Conservation (phyloP, 148 eudicot species). For the Amaranthus hypochondriacus region DNA sequence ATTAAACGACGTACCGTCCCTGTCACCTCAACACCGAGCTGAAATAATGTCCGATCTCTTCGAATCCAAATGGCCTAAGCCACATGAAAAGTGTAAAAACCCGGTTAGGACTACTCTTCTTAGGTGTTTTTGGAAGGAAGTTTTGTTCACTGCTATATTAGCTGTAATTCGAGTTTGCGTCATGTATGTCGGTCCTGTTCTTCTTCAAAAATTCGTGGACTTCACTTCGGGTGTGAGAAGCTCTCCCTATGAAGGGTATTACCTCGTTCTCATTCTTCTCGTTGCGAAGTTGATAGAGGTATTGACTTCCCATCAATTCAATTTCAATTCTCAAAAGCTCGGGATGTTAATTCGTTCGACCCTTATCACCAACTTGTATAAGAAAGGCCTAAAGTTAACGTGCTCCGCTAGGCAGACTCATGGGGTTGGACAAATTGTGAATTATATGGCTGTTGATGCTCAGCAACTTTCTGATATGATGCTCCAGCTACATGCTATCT, state of each 20-base stretch:
- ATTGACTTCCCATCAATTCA: conserved; percentile 70
- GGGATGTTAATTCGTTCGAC: conserved; percentile 86
- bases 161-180: conserved; percentile 70
- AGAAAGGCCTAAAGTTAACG: conserved; percentile 69
- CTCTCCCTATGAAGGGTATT: conserved; percentile 77
- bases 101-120: conserved; percentile 68
- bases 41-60: conserved; percentile 65
- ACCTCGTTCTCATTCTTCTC: conserved; percentile 59
- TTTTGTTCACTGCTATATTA: conserved; percentile 67
- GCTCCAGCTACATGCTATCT: conserved; percentile 79
- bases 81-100: conserved; percentile 57
- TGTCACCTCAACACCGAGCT: conserved; percentile 70
- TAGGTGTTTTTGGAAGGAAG: conserved; percentile 77
- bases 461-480: conserved; percentile 97
- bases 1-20: conserved; percentile 60
- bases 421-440: conserved; percentile 91
- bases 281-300: conserved; percentile 70
- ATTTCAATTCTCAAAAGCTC: conserved; percentile 74
- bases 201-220: conserved; percentile 62
- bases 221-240: conserved; percentile 61
- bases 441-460: conserved; percentile 96
- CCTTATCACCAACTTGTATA: conserved; percentile 71
- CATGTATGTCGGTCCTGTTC: conserved; percentile 74
- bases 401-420: conserved; percentile 82
- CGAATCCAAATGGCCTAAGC: conserved; percentile 72